Base-by-base conservation (phyloP, 2,329 filamentous ascomycete genomes). In the Capronia americana region DNA sequence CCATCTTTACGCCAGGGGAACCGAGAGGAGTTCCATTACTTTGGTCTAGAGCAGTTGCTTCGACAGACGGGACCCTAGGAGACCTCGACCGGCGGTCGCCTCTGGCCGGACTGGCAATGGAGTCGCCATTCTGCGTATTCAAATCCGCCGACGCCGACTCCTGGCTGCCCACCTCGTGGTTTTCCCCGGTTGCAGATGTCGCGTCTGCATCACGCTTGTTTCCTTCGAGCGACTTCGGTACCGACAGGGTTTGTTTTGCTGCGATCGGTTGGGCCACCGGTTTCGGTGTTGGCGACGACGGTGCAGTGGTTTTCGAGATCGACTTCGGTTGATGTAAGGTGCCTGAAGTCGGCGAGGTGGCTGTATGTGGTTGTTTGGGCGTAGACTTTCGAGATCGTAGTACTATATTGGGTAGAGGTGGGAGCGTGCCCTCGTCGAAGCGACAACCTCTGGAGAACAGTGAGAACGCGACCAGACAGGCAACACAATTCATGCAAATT, bases 341-440 rank as follows among this genome's bases (percentile, higher is more conserved):
- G 17, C 51, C 53, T 17, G 46, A 17, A 23, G 62, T 32, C 44
- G 62, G 46, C 17, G 46, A 46, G 28, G 59, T 8, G n/a, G 50
- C 23, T 57, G 8, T 68, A 57, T 34, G 71, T 65, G 60, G 64
- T 69, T 51, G 68, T 58, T 58, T 75, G 73, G 73, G 72, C 73
- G 70, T 63, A 71, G 66, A 64, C 58, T 65, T 67, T 51, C 69
- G 65, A 61, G 63, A 62, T 59, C 54, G 60, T 57, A 69, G 62
- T 26, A 61, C 57, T 69, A 72, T 51, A 57, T 78, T 74, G 41
- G 77, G 73, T 67, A 78, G 75, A 44, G 75, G 71, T 67, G 82
- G 84, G 50, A 86, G 79, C 59, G 84, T 84, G 70, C 80, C 76
- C 76, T 86, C 84, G 75, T 86, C 79, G 77, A 87, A 88, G 74